Percentiles rank a stretch among this genome's conserved stretches.
Evolutionary conservation across 495 filamentous ascomycete species (phyloP).

Genomic region (Penicillium goetzii): DNA sequence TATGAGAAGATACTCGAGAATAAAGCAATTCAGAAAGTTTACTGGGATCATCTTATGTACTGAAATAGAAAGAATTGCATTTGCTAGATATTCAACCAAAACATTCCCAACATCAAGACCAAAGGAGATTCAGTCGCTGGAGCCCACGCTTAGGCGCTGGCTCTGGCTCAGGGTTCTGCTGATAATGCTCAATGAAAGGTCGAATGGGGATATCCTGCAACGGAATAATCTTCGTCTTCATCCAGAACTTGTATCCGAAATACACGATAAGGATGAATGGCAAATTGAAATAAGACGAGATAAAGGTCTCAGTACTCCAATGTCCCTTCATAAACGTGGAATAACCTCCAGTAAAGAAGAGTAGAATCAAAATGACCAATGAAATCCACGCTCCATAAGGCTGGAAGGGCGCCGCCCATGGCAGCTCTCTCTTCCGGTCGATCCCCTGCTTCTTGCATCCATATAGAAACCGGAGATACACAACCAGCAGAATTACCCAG

Average conservation of each 20-base stretch:
- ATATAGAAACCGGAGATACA: slow-evolving; percentile 59
- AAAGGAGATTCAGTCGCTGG: slow-evolving; percentile 29
- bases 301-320: slow-evolving; percentile 37
- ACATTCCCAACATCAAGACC: slow-evolving; percentile 16
- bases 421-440: slow-evolving; percentile 42
- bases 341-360: slow-evolving; percentile 39
- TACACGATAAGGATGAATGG: slow-evolving; percentile 57
- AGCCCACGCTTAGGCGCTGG: slow-evolving; percentile 22
- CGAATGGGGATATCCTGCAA: slow-evolving; percentile 51
- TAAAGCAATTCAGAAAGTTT: too few relatives aligned
- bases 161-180: slow-evolving; percentile 30
- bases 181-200: slow-evolving; percentile 29
- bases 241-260: slow-evolving; percentile 56
- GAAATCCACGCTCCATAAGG: slow-evolving; percentile 54
- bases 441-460: slow-evolving; percentile 55
- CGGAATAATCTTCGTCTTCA: slow-evolving; percentile 56
- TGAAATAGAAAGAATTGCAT: slow-evolving; percentile 3
- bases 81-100: background rate
- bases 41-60: background rate
- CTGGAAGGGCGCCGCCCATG: slow-evolving; percentile 55
- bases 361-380: slow-evolving; percentile 50
- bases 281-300: slow-evolving; percentile 49
- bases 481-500: slow-evolving; percentile 57
- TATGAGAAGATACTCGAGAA: too few relatives aligned
- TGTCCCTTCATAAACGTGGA: slow-evolving; percentile 56